Conservation (phyloP, 257 asterid genomes). For the Prunella vulgaris region DNA sequence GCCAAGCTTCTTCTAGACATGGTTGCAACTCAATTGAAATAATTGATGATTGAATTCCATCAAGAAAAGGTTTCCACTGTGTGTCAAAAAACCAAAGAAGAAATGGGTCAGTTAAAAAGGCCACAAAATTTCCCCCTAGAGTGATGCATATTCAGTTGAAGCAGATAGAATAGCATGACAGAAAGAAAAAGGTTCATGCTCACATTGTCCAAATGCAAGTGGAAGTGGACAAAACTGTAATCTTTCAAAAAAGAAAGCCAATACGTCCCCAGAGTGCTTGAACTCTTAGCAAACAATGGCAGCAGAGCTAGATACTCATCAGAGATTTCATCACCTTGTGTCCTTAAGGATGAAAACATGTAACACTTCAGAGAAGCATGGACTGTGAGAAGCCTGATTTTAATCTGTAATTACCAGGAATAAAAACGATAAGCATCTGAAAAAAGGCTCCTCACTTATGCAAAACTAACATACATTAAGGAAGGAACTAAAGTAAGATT, state of each 20-base stretch:
- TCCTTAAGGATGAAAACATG: conserved; percentile 64
- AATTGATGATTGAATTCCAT: conserved; percentile 78
- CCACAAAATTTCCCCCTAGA: conserved; percentile 1
- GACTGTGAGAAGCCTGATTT: conserved; percentile 89
- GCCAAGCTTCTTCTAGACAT: conserved; percentile 98
- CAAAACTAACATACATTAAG: conserved; percentile 20
- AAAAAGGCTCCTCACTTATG: conserved; percentile 16
- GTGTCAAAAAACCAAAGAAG: conserved; percentile 26
- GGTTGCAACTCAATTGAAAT: conserved; percentile 74
- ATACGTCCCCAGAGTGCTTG: conserved; percentile 68
- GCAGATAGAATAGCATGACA: conserved; percentile 15
- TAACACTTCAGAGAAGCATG: conserved; percentile 97
- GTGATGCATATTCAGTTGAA: conserved; percentile 14
- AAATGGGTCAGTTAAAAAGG: conserved; percentile 21
- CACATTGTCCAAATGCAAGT: conserved; percentile 63
- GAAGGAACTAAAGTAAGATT: conserved; percentile 1
- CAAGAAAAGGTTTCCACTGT: conserved; percentile 97
- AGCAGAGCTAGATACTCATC: conserved; percentile 71
- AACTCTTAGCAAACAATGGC: conserved; percentile 80
- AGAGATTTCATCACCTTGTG: conserved; percentile 62
- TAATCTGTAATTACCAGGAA: conserved; percentile 54
- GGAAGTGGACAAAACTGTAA: conserved; percentile 62
- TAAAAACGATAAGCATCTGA: conserved; percentile 24
- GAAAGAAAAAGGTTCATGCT: conserved; percentile 36
- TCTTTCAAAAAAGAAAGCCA: conserved; percentile 93